phyloP scores from a whole-genome alignment of 1,139 yeast genomes.

The Meyerozyma smithsonii region DNA sequence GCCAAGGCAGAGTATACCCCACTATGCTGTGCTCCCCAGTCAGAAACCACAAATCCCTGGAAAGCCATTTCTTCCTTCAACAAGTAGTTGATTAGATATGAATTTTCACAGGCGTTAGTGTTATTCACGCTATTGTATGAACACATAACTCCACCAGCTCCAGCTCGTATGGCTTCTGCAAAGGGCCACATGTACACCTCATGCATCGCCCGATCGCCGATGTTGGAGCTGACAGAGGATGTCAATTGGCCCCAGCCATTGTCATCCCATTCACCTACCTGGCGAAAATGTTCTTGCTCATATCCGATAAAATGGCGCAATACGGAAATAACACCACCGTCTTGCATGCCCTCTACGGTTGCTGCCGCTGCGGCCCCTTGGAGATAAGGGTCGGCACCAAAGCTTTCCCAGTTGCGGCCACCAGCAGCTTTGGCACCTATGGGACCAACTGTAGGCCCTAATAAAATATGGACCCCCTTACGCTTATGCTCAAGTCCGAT shows the following conservation, averaged over 20 bases:
- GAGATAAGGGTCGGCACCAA: conserved; percentile 60
- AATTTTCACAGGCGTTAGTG: conserved; percentile 58
- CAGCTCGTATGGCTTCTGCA: conserved; percentile 58
- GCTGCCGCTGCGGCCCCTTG: conserved; percentile 54
- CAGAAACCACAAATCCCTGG: conserved; percentile 63
- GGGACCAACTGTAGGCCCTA: conserved; percentile 66
- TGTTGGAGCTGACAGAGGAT: conserved; percentile 43
- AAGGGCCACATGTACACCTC: conserved; percentile 65
- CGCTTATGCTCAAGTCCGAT: conserved; percentile 51
- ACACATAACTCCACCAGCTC: conserved; percentile 61
- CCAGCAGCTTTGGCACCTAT: conserved; percentile 59
- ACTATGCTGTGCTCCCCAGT: conserved; percentile 61
- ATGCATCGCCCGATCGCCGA: conserved; percentile 61
- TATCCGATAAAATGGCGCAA: conserved; percentile 55
- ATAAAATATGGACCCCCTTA: conserved; percentile 57
- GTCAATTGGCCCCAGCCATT: conserved; percentile 40
- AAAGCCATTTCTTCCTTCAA: conserved; percentile 62
- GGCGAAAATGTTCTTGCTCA: conserved; percentile 65
- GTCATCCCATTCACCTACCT: conserved; percentile 50
- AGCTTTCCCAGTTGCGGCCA: conserved; percentile 65
- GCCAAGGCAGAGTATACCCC: conserved; percentile 56
- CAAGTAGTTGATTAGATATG: conserved; percentile 49
- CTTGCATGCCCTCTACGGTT: conserved; percentile 54
- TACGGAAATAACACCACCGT: conserved; percentile 52
- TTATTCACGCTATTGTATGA: conserved; percentile 57